These are phyloP conservation scores for Xerocomus potaroensis DNA, from an alignment of 768 basidiomycete genomes.

Conservation along the genomic window DNA sequence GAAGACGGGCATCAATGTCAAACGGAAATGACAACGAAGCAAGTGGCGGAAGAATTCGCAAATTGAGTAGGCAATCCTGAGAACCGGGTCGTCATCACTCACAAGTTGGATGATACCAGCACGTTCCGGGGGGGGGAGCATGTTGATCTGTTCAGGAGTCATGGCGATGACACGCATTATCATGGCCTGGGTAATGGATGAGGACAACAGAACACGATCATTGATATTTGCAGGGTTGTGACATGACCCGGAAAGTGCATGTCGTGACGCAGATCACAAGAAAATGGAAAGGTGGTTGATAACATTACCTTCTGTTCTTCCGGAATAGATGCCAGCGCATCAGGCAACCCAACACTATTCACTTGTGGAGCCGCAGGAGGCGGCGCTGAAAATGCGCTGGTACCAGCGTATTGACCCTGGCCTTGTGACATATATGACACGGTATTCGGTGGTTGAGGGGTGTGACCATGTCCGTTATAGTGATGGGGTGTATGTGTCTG, in stretches of 20 bases:
- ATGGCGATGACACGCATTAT: conserved; percentile 77
- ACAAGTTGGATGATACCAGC: conserved; percentile 82
- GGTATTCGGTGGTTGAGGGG: conserved; percentile 24
- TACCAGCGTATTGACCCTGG: conserved; percentile 18
- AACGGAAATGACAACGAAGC: conserved; percentile 19
- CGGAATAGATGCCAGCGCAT: conserved; percentile 55
- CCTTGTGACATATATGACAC: conserved; percentile 16
- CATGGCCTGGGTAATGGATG: conserved; percentile 45
- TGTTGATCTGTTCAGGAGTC: conserved; percentile 80
- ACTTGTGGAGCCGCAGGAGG: conserved; percentile 19
- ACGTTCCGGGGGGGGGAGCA: conserved; percentile 68
- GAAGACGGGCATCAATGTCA: conserved; percentile 25
- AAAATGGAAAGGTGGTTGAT: conserved; percentile 7
- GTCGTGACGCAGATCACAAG: conserved; percentile 1
- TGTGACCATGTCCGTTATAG: conserved; percentile 27
- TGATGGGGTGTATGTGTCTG: conserved; percentile 28
- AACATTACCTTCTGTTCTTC: conserved; percentile 62
- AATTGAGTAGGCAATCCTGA: conserved; percentile 8
- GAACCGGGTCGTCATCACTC: conserved; percentile 31
- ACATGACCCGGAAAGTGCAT: not conserved
- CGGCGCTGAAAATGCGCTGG: conserved; percentile 18
- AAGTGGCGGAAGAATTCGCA: conserved; percentile 4
- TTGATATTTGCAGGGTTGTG: not conserved
- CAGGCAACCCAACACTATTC: conserved; percentile 34
- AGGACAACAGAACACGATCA: conserved; percentile 7